A percentile compares a stretch with the other conserved stretches of the same genome.
These are phyloP conservation scores for Phytopythium sindhum DNA, from an alignment of 352 stramenopile species.

Conservation along the genomic window DNA sequence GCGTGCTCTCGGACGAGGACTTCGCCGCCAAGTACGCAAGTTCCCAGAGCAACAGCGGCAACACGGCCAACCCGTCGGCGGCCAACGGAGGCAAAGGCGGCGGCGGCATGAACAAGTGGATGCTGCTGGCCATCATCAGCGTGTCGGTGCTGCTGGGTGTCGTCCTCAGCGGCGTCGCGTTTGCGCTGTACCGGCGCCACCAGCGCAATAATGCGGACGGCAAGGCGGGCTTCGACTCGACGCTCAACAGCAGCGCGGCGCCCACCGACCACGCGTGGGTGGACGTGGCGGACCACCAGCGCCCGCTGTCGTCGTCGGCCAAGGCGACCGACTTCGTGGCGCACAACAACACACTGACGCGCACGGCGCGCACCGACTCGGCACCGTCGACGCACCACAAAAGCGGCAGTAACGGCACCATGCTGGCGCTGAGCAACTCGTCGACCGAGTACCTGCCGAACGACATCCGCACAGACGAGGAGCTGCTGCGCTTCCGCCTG, in stretches of 20 bases:
- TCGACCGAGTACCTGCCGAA: slow-evolving; percentile 22
- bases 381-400: slow-evolving; percentile 5
- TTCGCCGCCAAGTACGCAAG: slow-evolving; percentile 26
- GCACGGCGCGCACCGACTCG: slow-evolving; percentile 7
- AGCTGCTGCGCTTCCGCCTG: slow-evolving; percentile 27
- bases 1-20: slow-evolving; percentile 25
- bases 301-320: not conserved
- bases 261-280: not conserved
- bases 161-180: slow-evolving; percentile 6
- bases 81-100: not conserved
- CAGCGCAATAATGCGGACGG: slow-evolving; percentile 4
- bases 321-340: slow-evolving; percentile 4
- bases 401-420: not conserved
- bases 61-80: not conserved
- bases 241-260: not conserved
- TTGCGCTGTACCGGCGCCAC: slow-evolving; percentile 6
- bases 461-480: slow-evolving; percentile 33
- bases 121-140: slow-evolving; percentile 34
- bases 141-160: slow-evolving; percentile 7
- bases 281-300: not conserved
- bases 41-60: slow-evolving; percentile 3
- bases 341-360: slow-evolving; percentile 8
- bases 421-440: not conserved
- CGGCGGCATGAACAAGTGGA: slow-evolving; percentile 32
- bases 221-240: slow-evolving; percentile 1